A percentile compares a stretch with the other conserved stretches of the same genome.
Conservation (phyloP, 169 alveolate genomes). For the Plasmodium knowlesi region DNA sequence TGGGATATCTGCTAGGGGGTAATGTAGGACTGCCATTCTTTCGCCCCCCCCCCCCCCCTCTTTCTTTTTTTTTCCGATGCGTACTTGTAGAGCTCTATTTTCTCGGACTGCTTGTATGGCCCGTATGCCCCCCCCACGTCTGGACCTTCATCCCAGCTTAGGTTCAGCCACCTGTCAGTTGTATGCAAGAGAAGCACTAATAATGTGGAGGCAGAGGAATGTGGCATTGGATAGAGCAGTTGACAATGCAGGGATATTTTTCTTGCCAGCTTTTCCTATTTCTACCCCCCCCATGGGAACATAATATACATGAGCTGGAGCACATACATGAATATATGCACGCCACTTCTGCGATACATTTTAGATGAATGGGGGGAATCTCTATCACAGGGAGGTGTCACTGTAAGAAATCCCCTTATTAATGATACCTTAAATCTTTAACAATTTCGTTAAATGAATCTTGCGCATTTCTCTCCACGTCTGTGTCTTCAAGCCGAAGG, state of each 20-base stretch:
- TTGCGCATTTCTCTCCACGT: slow-evolving; percentile 70
- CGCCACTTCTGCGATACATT: neutral
- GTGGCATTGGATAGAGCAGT: neutral
- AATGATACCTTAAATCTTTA: slow-evolving; percentile 79
- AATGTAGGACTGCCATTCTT: neutral
- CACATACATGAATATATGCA: neutral
- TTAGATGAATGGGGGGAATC: neutral
- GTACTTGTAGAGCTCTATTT: slow-evolving; percentile 30
- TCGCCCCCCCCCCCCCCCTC: too few relatives aligned
- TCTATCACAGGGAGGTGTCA: neutral
- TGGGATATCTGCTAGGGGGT: neutral
- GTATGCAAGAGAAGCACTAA: neutral
- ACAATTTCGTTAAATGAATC: slow-evolving; percentile 77
- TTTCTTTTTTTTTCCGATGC: neutral
- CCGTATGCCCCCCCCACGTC: slow-evolving; percentile 80
- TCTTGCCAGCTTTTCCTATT: neutral
- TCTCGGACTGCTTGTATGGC: slow-evolving; percentile 83
- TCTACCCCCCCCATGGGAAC: neutral
- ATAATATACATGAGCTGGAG: neutral
- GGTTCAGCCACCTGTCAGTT: slow-evolving; percentile 84
- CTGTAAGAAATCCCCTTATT: neutral
- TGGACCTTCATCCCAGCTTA: slow-evolving; percentile 87
- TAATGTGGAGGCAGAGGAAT: neutral
- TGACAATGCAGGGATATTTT: too few relatives aligned
- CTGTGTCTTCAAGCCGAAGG: slow-evolving; percentile 89